Evolutionary conservation across 2,329 filamentous ascomycete genomes (phyloP).

Genomic region (Epichloe sibirici): DNA sequence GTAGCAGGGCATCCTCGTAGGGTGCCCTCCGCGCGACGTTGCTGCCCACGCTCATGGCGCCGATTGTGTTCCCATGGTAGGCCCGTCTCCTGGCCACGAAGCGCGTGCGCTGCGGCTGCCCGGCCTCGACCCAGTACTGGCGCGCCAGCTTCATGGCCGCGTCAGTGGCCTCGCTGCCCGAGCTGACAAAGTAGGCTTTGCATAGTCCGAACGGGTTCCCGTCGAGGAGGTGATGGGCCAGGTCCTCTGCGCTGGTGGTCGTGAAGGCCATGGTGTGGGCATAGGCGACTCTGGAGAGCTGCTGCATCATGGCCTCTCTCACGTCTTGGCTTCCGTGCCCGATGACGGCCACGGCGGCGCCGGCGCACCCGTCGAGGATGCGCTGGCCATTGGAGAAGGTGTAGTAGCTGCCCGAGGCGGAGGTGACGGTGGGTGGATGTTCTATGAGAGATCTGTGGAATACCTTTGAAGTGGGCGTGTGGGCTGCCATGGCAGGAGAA

Average conservation of each 20-base stretch:
- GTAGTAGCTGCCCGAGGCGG: slow-evolving; percentile 27
- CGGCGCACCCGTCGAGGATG: neutral
- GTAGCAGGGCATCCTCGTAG: slow-evolving; percentile 16
- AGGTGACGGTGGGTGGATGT: slow-evolving; percentile 24
- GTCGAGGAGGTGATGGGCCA: slow-evolving; percentile 16
- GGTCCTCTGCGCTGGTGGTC: slow-evolving; percentile 15
- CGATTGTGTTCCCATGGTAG: slow-evolving; percentile 40
- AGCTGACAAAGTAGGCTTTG: slow-evolving; percentile 15
- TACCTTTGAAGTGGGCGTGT: slow-evolving; percentile 8
- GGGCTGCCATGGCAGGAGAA: neutral
- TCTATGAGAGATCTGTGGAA: slow-evolving; percentile 23
- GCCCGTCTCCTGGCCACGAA: slow-evolving; percentile 31
- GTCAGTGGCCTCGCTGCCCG: slow-evolving; percentile 29
- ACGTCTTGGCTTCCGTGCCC: slow-evolving; percentile 49
- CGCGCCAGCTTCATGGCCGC: slow-evolving; percentile 34
- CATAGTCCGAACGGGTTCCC: slow-evolving; percentile 12
- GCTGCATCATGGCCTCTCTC: slow-evolving; percentile 38
- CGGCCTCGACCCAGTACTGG: slow-evolving; percentile 33
- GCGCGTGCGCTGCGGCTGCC: slow-evolving; percentile 22
- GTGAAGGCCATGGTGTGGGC: slow-evolving; percentile 17
- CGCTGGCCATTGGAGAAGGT: slow-evolving; percentile 14
- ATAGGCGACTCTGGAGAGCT: slow-evolving; percentile 31
- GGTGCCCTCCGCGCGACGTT: slow-evolving; percentile 15
- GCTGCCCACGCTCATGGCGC: slow-evolving; percentile 27
- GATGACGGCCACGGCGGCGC: slow-evolving; percentile 45